Evolutionary conservation across 2,329 filamentous ascomycete genomes (phyloP), one percentile per base, ranked within the genome.

Genomic region (Aspergillus hortae): DNA sequence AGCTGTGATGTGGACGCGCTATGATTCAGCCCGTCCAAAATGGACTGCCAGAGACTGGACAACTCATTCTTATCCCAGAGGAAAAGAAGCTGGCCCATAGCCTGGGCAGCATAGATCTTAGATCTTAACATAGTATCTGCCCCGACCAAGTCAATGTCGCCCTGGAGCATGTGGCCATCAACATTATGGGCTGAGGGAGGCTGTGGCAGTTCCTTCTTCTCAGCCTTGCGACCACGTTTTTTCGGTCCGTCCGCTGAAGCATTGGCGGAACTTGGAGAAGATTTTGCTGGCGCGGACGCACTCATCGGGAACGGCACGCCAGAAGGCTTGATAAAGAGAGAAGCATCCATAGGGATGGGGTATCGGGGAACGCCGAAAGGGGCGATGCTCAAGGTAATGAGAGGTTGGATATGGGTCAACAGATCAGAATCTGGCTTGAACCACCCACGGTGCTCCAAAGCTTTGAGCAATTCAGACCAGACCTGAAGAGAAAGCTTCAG

Each of bases 161-260:
- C 94, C 67, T 92, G 89, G 77, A 99, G 91, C 87, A 99, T 96
- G 61, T 95, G 92, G 9, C 92, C 94, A 68, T 99, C 94, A 15
- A 99, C 90, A 69, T 99, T 96, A 71, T 99, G 94, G 1, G 88
- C 83, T n/a, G 88, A 81, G 4, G 81, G 74, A 1, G 82, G 74
- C 1, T 80, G 73, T 23, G 80, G 73, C 25, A 92, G 87, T 49
- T 94, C 89, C 51, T 79, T 80, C 75, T 95, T 95, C n/a, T 89
- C 85, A 0, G 89, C 89, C 70, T 91, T 95, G 55, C 91, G 85
- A 32, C 91, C 83, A 58, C 90, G 86, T 72, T 94, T 90, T 2
- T 85, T 77, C 12, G 84, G 79, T 54, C 88, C 81, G 53, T 89
- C 83, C 11, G 77, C 73, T 4, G 74, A 75, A 50, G 78, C 69